These are phyloP conservation scores for Suhomyces chickasaworum DNA, from an alignment of 1,139 yeast genomes.

Conservation along the genomic window DNA sequence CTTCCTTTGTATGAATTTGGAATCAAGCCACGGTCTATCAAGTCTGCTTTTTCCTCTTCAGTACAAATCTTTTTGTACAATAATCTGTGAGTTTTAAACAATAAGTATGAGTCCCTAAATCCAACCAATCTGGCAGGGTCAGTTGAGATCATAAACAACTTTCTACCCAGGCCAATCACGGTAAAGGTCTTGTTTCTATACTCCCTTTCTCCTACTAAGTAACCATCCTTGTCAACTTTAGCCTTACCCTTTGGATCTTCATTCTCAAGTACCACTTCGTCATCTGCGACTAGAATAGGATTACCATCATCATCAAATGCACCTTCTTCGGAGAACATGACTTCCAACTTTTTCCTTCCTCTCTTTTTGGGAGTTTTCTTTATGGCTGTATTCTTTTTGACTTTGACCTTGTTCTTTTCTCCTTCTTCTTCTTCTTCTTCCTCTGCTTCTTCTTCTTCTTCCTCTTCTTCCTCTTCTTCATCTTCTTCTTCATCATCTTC, in stretches of 20 bases:
- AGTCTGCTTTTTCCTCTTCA: constrained; percentile 78
- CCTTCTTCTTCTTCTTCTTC: constrained; percentile 25
- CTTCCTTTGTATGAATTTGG: constrained; percentile 93
- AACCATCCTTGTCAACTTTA: constrained; percentile 72
- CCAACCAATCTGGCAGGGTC: constrained; percentile 97
- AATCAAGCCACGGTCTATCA: constrained; percentile 78
- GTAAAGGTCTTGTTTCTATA: constrained; percentile 84
- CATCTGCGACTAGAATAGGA: constrained; percentile 60
- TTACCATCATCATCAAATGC: constrained; percentile 53
- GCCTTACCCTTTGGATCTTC: constrained; percentile 79
- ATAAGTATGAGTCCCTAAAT: constrained; percentile 86
- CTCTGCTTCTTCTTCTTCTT: constrained; percentile 21
- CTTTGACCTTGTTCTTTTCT: constrained; percentile 7
- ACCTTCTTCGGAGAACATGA: constrained; percentile 40
- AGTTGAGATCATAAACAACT: constrained; percentile 85
- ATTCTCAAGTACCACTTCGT: constrained; percentile 74
- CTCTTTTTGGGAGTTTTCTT: constrained; percentile 38
- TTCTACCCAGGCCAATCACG: constrained; percentile 69
- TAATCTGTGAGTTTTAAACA: constrained; percentile 80
- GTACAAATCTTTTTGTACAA: constrained; percentile 74
- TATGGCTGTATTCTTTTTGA: constrained; percentile 12
- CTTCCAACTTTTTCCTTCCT: constrained; percentile 49
- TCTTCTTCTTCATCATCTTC: constrained; percentile 25
- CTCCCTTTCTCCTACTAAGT: constrained; percentile 71
- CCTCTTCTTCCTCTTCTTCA: constrained; percentile 29